Percentiles rank a stretch among this genome's conserved stretches.
phyloP scores from a whole-genome alignment of 352 stramenopile species.

The Paralagenidium karlingii region DNA sequence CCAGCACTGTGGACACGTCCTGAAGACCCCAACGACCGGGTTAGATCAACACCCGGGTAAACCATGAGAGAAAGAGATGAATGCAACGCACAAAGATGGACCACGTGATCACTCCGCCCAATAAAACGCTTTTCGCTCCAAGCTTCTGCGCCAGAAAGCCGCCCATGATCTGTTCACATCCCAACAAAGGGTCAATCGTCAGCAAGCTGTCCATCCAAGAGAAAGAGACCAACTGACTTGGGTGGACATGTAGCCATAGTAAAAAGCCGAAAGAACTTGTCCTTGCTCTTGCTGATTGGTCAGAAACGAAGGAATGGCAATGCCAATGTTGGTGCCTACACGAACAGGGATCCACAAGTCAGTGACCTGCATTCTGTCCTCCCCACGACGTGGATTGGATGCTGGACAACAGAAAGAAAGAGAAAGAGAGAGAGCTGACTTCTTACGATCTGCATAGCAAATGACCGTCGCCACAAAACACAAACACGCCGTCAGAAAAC shows the following conservation, averaged over 20 bases:
- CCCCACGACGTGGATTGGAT: too few species aligned
- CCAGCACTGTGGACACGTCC: constrained; percentile 63
- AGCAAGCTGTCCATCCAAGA: too few species aligned
- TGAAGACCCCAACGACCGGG: constrained; percentile 2
- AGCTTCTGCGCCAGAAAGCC: constrained; percentile 58
- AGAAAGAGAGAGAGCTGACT: neutral
- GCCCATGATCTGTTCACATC: constrained; percentile 36
- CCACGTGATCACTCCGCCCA: constrained; percentile 70
- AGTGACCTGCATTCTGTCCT: neutral
- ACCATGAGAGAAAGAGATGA: neutral
- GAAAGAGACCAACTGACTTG: constrained; percentile 23
- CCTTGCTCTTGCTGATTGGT: constrained; percentile 64
- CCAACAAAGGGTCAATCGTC: neutral
- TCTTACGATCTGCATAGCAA: constrained; percentile 75
- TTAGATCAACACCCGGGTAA: neutral
- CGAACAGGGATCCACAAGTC: neutral
- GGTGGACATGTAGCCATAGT: constrained; percentile 81
- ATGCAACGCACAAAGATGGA: constrained; percentile 47
- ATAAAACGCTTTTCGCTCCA: constrained; percentile 58
- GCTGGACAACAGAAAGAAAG: constrained; percentile 8
- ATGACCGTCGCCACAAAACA: constrained; percentile 69
- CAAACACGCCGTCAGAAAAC: constrained; percentile 60
- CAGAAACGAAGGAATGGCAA: constrained; percentile 66
- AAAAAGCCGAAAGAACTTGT: constrained; percentile 74
- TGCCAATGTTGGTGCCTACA: constrained; percentile 78